Percentiles rank a stretch among this genome's conserved stretches.
phyloP scores from a whole-genome alignment of 2,329 filamentous ascomycete genomes.

The Capronia americana region DNA sequence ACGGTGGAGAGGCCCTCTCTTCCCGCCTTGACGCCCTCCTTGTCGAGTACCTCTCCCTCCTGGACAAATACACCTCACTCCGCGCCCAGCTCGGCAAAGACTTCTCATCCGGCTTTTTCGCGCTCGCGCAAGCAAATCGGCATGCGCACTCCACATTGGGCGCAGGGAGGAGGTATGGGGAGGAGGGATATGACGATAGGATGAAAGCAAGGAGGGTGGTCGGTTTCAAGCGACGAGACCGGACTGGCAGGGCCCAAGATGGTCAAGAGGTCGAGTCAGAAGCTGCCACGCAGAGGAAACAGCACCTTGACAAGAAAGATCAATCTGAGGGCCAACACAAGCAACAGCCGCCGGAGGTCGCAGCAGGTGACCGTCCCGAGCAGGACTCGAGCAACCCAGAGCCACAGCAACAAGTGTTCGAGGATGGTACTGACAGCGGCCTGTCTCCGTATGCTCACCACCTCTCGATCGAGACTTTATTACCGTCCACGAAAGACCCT shows the following conservation, averaged over 20 bases:
- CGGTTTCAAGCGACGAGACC: conserved; percentile 20
- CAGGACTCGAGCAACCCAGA: background rate
- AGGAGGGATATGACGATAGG: conserved; percentile 58
- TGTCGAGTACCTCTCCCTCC: conserved; percentile 37
- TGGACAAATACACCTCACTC: conserved; percentile 41
- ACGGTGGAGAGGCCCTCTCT: conserved; percentile 15
- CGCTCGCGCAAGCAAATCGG: conserved; percentile 57
- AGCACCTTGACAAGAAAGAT: background rate
- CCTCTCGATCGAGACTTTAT: background rate
- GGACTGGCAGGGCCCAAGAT: conserved; percentile 33
- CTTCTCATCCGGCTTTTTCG: conserved; percentile 50
- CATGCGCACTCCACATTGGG: conserved; percentile 48
- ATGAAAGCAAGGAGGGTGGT: conserved; percentile 55
- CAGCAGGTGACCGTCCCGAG: background rate
- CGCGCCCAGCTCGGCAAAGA: conserved; percentile 36
- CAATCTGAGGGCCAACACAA: background rate
- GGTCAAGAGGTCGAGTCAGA: conserved; percentile 29
- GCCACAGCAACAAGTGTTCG: background rate
- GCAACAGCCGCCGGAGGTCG: background rate
- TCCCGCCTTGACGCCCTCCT: conserved; percentile 36
- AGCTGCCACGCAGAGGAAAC: background rate
- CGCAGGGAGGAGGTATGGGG: conserved; percentile 53
- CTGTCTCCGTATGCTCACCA: background rate
- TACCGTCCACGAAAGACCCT: conserved; percentile 44
- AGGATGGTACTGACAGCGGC: background rate